Evolutionary conservation across 2,329 filamentous ascomycete genomes (phyloP).

Genomic region (Aspergillus luchuensis): DNA sequence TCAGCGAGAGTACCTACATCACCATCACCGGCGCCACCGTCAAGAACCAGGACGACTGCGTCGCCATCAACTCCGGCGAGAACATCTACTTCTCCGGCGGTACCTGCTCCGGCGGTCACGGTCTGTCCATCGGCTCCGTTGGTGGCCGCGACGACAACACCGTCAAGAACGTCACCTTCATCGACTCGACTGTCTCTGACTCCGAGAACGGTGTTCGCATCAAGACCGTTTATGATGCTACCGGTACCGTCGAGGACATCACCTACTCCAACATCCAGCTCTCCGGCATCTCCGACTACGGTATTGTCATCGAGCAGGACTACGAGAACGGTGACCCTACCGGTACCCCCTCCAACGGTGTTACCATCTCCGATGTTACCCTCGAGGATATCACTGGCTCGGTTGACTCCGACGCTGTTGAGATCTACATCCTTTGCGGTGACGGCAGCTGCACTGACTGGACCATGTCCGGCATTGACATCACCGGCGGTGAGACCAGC

Average conservation of each 20-base stretch:
- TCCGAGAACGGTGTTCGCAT: constrained; percentile 61
- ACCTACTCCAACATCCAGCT: constrained; percentile 58
- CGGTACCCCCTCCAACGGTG: constrained; percentile 40
- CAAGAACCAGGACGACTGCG: constrained; percentile 63
- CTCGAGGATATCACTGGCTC: constrained; percentile 40
- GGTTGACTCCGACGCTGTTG: constrained; percentile 36
- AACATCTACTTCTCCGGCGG: constrained; percentile 35
- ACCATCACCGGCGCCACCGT: constrained; percentile 55
- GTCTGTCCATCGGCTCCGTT: constrained; percentile 62
- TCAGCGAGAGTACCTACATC: constrained; percentile 48
- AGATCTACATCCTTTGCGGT: constrained; percentile 60
- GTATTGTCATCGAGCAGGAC: constrained; percentile 62
- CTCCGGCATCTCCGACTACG: constrained; percentile 45
- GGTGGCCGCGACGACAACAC: constrained; percentile 58
- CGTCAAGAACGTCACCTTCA: constrained; percentile 57
- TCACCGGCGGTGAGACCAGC: constrained; percentile 56
- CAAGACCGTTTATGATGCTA: constrained; percentile 58
- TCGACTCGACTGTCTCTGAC: constrained; percentile 51
- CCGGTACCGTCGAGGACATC: constrained; percentile 55
- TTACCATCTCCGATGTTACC: constrained; percentile 45
- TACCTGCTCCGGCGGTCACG: constrained; percentile 47
- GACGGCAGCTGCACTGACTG: constrained; percentile 55
- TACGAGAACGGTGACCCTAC: constrained; percentile 53
- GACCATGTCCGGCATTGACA: constrained; percentile 53
- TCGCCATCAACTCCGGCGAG: constrained; percentile 60